Base-by-base conservation (phyloP, 176 grass and related monocot species). In the Zizania latifolia region DNA sequence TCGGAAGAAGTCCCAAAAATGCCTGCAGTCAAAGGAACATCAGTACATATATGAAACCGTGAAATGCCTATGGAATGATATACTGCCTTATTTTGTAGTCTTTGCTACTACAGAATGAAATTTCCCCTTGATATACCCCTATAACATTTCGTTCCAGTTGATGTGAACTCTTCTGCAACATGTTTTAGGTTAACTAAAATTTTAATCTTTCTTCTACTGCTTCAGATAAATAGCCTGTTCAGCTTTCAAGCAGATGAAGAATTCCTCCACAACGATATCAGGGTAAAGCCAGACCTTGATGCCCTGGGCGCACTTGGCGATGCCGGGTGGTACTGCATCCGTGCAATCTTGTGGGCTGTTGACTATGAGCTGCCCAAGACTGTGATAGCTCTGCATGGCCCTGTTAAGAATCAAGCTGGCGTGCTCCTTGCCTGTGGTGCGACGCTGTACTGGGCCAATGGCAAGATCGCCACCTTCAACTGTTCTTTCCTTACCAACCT, bases 281-380 rank as follows among this genome's bases (percentile, higher is more conserved):
- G 90, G 62, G 90, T 97, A 43, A 97, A 88, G 54, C 89, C 93
- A 16, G 93, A 92, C 44, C 86, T 96, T 1, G 93, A 96, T n/a
- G 84, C 89, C 29, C 82, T 96, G 60, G 89, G 89, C 12, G 84
- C 40, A 7, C 86, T 96, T 2, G 93, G 93, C 0, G 93, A 96
- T 71, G 71, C 19, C 1, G 86, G 89, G 29, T 96, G 93, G 93
- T 96, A 90, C 75, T 90, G 89, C 84, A 96, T 90, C 37, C 84
- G 81, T 4, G 84, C 86, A 2, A 80, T 86, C 65, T 31, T 96
- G 22, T 96, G 89, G 93, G 89, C 89, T 41, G 85, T 86, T 13
- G 62, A 86, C 58, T 96, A 87, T 41, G 68, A 82, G 27, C 65
- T 92, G 6, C 89, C 89, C 19, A 83, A 89, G 62, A 88, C 76